These are phyloP conservation scores for Podaxis pistillaris DNA, from an alignment of 768 basidiomycete species.

Conservation along the genomic window DNA sequence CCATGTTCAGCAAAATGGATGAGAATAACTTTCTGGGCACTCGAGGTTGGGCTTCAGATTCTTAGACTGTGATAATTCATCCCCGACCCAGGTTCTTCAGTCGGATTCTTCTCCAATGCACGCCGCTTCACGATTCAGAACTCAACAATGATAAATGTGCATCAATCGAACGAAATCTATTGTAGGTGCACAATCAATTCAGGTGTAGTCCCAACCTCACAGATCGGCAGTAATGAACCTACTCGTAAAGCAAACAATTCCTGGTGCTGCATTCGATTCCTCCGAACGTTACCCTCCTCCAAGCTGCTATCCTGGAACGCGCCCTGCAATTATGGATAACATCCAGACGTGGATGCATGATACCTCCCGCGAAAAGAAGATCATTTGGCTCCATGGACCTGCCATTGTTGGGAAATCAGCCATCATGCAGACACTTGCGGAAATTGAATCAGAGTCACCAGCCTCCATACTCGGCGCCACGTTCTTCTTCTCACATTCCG, in stretches of 20 bases:
- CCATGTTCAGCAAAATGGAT: no score
- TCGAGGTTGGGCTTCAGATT: no score
- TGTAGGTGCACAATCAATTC: neutral
- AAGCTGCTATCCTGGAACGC: neutral
- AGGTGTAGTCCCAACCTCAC: neutral
- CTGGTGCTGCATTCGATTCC: neutral
- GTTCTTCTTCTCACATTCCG: conserved; percentile 21
- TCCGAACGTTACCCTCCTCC: neutral
- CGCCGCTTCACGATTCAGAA: neutral
- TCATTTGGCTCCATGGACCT: neutral
- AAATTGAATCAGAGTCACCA: neutral
- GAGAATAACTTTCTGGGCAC: no score
- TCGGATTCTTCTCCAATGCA: neutral
- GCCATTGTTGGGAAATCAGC: conserved; percentile 1
- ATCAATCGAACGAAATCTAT: neutral
- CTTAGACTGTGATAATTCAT: no score
- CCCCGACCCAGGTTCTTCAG: neutral
- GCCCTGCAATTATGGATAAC: neutral
- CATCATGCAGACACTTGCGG: conserved; percentile 1
- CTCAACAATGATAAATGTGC: neutral
- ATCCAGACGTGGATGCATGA: neutral
- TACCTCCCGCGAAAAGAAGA: neutral
- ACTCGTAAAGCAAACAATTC: neutral
- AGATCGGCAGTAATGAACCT: neutral
- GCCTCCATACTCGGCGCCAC: conserved; percentile 15